A percentile compares a stretch with the other conserved stretches of the same genome.
phyloP scores from a whole-genome alignment of 345 rosid species.

The Lumnitzera littorea region DNA sequence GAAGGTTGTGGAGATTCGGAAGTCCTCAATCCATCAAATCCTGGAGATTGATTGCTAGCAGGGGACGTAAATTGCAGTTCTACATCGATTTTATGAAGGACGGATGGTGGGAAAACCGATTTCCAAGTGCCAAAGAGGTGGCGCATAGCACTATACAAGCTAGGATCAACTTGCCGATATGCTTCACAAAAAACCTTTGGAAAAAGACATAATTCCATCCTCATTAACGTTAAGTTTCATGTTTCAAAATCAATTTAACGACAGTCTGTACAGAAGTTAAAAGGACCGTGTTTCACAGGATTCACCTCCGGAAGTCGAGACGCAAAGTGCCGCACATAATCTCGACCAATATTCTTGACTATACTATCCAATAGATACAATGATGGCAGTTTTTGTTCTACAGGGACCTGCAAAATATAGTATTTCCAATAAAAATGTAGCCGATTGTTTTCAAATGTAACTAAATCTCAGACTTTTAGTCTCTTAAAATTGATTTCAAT shows the following conservation, averaged over 20 bases:
- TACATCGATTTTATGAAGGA: constrained; percentile 61
- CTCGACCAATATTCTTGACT: constrained; percentile 86
- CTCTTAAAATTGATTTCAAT: no score
- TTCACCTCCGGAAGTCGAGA: constrained; percentile 93
- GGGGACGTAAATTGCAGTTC: constrained; percentile 57
- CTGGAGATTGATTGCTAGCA: constrained; percentile 39
- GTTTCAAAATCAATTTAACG: background rate
- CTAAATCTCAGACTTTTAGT: no score
- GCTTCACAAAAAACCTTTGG: constrained; percentile 79
- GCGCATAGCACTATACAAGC: constrained; percentile 65
- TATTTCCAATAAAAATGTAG: background rate
- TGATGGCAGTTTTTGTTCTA: constrained; percentile 86
- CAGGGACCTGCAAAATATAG: constrained; percentile 57
- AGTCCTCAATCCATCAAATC: constrained; percentile 36
- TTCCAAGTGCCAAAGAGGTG: constrained; percentile 98
- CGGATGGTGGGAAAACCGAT: constrained; percentile 62
- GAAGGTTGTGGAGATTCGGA: constrained; percentile 74
- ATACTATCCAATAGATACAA: constrained; percentile 93
- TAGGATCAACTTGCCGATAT: constrained; percentile 71
- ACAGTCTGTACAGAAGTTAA: background rate
- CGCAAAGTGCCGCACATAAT: constrained; percentile 70
- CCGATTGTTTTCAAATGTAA: no score
- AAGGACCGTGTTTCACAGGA: background rate
- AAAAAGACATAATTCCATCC: constrained; percentile 3
- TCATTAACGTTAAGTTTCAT: background rate